Evolutionary conservation across 2,329 filamentous ascomycete genomes (phyloP).

Genomic region (Epichloe aotearoae): DNA sequence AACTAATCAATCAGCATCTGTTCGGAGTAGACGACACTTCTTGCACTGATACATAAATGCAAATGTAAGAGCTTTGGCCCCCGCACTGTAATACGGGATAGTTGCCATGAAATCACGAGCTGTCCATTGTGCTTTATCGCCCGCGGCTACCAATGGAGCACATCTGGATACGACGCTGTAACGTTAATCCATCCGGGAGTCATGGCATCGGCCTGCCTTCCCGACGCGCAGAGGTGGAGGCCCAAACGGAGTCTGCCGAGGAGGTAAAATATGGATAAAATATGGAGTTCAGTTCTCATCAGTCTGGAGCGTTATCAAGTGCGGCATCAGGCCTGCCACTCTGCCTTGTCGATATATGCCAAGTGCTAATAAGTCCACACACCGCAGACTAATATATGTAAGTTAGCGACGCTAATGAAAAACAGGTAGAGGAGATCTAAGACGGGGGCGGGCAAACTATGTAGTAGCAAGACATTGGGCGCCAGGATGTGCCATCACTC

Average conservation of each 20-base stretch:
- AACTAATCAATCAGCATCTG: background rate
- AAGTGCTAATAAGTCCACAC: no score
- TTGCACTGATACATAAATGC: background rate
- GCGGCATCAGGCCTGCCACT: no score
- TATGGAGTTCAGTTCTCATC: background rate
- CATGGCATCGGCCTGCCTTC: slow-evolving; percentile 4
- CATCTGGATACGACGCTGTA: slow-evolving; percentile 4
- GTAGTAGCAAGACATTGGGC: background rate
- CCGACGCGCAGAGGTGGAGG: slow-evolving; percentile 4
- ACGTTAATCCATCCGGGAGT: slow-evolving; percentile 1
- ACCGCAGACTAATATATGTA: no score
- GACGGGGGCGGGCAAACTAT: background rate
- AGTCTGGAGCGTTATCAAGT: no score
- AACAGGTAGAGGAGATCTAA: background rate
- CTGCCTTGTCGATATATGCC: no score
- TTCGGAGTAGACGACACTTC: background rate
- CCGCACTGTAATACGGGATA: background rate
- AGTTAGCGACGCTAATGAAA: no score
- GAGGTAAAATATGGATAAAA: background rate
- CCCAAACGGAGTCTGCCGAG: background rate
- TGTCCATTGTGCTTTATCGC: background rate
- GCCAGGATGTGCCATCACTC: background rate
- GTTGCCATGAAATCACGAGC: background rate
- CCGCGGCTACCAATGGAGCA: slow-evolving; percentile 1
- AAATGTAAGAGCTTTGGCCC: background rate